Base-by-base conservation (phyloP, 495 filamentous ascomycete species). In the Acidomyces sp. region DNA sequence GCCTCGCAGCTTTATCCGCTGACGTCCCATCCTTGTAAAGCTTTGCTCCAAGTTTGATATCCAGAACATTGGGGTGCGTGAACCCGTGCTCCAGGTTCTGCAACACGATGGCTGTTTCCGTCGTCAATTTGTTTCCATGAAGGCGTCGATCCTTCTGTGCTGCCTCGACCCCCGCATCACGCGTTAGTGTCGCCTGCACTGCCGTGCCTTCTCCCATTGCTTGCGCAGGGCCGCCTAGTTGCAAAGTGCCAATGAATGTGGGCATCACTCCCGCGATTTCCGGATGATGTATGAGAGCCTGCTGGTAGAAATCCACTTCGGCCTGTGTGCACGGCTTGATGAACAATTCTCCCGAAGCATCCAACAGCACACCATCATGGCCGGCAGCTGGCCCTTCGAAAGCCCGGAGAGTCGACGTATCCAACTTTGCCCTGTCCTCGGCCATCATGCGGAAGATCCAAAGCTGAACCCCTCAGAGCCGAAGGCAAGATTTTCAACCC, bases 301-400 rank as follows among this genome's bases (percentile, higher is more conserved):
- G 74, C 61, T 95, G 78, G 72, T 99, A 99, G 63, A 99, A 99
- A 19, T 75, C 73, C 43, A 94, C 75, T 63, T 99, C 90, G 42
- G 75, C 71, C 29, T 72, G 59, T 5, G 84, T 93, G 62, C 90
- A 95, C 21, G 90, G 90, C 62, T 99, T 99, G 58, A 95, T 83
- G 55, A 99, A 78, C 13, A 95, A 66, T 41, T 80, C 72, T 53
- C 90, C 90, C 35, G 82, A 78, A 38, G 69, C 63, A 53, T 93
- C 85, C 56, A 79, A 86, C 46, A 93, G 75, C 31, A 93, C 86
- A 48, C 90, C 90, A 32, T 90, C 87, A 62, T 97, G 90, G 65
- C 90, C 90, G 39, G 90, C 90, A 36, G 87, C 86, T 35, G 77
- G 83, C 62, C 85, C 71, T 53, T 80, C 76, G 55, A 81, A 93